phyloP scores from a whole-genome alignment of 176 grass and related monocot species.

The Bromus sterilis region DNA sequence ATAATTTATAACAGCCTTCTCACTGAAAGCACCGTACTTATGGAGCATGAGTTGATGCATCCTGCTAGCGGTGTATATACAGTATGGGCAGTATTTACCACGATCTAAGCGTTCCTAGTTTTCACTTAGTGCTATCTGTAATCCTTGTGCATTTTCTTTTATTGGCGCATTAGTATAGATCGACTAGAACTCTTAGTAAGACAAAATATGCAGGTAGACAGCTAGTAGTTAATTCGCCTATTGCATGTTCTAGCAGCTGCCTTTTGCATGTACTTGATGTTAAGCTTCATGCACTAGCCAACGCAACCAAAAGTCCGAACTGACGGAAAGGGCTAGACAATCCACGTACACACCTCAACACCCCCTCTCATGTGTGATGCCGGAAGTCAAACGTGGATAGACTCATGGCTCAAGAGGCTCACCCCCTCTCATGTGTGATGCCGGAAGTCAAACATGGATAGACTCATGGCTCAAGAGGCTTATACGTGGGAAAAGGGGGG shows the following conservation, averaged over 20 bases:
- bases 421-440: too few relatives aligned
- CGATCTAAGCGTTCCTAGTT: background rate
- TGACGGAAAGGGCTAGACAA: too few relatives aligned
- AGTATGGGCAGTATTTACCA: background rate
- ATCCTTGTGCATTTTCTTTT: background rate
- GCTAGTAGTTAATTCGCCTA: background rate
- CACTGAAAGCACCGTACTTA: background rate
- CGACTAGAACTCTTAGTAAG: background rate
- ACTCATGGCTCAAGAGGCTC: too few relatives aligned
- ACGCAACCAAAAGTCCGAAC: too few relatives aligned
- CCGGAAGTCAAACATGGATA: too few relatives aligned
- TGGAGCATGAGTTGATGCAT: background rate
- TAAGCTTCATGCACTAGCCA: too few relatives aligned
- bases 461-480: too few relatives aligned
- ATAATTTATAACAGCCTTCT: too few relatives aligned
- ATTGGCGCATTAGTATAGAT: background rate
- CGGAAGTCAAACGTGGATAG: too few relatives aligned
- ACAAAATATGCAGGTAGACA: background rate
- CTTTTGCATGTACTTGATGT: background rate
- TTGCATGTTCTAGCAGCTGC: background rate
- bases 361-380: too few relatives aligned
- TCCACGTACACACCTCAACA: too few relatives aligned
- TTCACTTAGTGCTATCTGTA: background rate
- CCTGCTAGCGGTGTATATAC: background rate
- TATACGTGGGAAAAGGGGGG: too few relatives aligned